These are phyloP conservation scores for Excoecaria agallocha DNA, from an alignment of 345 rosid species.

Conservation along the genomic window DNA sequence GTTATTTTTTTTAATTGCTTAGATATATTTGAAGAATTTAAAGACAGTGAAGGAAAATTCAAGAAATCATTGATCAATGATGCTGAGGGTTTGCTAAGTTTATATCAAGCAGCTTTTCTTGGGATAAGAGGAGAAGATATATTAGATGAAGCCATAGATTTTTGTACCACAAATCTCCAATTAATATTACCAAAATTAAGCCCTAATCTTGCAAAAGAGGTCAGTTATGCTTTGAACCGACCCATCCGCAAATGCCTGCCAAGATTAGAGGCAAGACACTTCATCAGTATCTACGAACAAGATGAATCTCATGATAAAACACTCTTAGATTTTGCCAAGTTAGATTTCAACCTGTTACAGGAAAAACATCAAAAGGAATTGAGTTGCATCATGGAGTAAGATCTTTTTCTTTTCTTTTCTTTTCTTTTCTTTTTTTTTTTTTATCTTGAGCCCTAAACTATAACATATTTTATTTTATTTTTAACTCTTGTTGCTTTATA, in stretches of 20 bases:
- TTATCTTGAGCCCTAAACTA: too few relatives aligned
- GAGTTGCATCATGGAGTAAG: not conserved
- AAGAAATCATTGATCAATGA: not conserved
- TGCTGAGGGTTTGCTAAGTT: constrained; percentile 14
- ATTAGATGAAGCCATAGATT: constrained; percentile 13
- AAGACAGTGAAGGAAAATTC: constrained; percentile 12
- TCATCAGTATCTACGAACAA: not conserved
- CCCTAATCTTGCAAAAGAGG: not conserved
- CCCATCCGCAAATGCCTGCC: constrained; percentile 16
- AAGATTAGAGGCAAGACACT: constrained; percentile 12
- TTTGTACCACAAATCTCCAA: constrained; percentile 1
- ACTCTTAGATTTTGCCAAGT: constrained; percentile 9
- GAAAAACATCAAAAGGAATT: not conserved
- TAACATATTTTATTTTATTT: too few relatives aligned
- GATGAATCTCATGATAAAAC: not conserved
- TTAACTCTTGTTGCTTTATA: too few relatives aligned
- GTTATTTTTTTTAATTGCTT: not conserved
- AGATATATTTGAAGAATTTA: constrained; percentile 9
- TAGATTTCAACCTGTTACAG: constrained; percentile 10
- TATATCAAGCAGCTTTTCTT: constrained; percentile 23
- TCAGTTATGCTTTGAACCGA: constrained; percentile 13
- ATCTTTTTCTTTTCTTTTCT: too few relatives aligned
- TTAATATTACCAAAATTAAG: not conserved
- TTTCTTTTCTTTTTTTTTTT: too few relatives aligned
- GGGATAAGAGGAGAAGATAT: constrained; percentile 11